A percentile compares a stretch with the other conserved stretches of the same genome.
phyloP scores from a whole-genome alignment of 2,329 filamentous ascomycete genomes.

The Fusarium robinianum region DNA sequence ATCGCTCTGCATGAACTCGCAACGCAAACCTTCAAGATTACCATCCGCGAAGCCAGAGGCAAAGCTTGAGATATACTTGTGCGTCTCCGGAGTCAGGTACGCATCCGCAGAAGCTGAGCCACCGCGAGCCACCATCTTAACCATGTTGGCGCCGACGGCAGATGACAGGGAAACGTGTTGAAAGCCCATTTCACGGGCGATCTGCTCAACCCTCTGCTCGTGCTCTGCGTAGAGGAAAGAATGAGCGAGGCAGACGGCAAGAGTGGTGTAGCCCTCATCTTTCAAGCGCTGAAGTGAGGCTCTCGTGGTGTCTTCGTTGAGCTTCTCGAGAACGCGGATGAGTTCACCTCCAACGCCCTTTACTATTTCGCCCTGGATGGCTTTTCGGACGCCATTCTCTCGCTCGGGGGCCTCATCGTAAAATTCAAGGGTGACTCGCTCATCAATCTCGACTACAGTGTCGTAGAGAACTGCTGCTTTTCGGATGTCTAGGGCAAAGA shows the following conservation, averaged over 20 bases:
- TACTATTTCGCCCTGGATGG: constrained; percentile 58
- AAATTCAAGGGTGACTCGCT: constrained; percentile 73
- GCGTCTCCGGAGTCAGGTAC: constrained; percentile 47
- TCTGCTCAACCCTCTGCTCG: constrained; percentile 43
- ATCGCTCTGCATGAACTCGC: constrained; percentile 31
- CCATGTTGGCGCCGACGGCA: constrained; percentile 43
- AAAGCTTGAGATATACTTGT: constrained; percentile 41
- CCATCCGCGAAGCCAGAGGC: constrained; percentile 22
- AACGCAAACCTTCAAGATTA: constrained; percentile 18
- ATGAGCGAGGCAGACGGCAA: constrained; percentile 69
- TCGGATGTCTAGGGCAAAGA: constrained; percentile 72
- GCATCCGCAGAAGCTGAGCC: constrained; percentile 48
- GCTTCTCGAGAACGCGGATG: constrained; percentile 65
- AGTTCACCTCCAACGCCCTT: constrained; percentile 69
- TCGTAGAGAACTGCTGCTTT: constrained; percentile 72
- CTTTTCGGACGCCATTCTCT: constrained; percentile 50
- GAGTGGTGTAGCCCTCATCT: constrained; percentile 57
- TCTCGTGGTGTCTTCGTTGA: constrained; percentile 57
- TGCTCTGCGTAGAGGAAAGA: constrained; percentile 67
- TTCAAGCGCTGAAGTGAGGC: constrained; percentile 63
- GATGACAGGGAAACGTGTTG: constrained; percentile 42
- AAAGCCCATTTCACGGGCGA: constrained; percentile 48
- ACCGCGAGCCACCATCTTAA: constrained; percentile 48
- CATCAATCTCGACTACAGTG: constrained; percentile 70
- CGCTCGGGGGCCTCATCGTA: constrained; percentile 69